These are phyloP conservation scores for Citrullus mucosospermus DNA, from an alignment of 306 rosid species.

Conservation along the genomic window DNA sequence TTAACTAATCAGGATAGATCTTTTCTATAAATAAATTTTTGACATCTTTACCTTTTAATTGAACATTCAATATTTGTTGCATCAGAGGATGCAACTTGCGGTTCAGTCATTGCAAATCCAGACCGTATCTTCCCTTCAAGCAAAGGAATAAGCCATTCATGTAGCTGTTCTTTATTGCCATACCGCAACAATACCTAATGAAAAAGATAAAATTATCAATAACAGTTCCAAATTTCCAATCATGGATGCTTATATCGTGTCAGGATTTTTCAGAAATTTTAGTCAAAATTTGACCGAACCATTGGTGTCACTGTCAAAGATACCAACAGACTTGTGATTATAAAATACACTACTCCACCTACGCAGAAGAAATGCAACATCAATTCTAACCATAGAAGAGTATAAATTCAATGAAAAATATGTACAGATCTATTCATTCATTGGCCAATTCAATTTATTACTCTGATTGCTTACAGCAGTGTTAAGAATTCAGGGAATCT, in stretches of 20 bases:
- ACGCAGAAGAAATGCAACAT: neutral
- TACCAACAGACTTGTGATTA: neutral
- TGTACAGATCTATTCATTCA: neutral
- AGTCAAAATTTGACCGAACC: neutral
- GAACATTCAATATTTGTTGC: slow-evolving; percentile 89
- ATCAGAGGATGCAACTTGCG: slow-evolving; percentile 86
- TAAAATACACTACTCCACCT: neutral
- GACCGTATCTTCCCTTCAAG: slow-evolving; percentile 90
- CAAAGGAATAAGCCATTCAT: slow-evolving; percentile 83
- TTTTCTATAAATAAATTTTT: neutral
- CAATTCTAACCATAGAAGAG: neutral
- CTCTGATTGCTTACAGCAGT: neutral
- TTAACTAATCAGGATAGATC: neutral
- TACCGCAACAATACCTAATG: slow-evolving; percentile 75
- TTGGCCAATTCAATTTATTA: slow-evolving; percentile 1
- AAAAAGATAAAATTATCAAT: neutral
- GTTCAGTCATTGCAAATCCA: slow-evolving; percentile 96
- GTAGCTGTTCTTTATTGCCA: slow-evolving; percentile 68
- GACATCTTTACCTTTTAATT: slow-evolving; percentile 44
- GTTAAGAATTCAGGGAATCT: neutral
- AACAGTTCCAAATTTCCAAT: neutral
- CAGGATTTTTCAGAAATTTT: neutral
- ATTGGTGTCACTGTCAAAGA: neutral
- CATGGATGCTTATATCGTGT: neutral
- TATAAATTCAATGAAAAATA: neutral